phyloP scores from a whole-genome alignment of 2,329 filamentous ascomycete genomes.

The Colletotrichum sublineola region DNA sequence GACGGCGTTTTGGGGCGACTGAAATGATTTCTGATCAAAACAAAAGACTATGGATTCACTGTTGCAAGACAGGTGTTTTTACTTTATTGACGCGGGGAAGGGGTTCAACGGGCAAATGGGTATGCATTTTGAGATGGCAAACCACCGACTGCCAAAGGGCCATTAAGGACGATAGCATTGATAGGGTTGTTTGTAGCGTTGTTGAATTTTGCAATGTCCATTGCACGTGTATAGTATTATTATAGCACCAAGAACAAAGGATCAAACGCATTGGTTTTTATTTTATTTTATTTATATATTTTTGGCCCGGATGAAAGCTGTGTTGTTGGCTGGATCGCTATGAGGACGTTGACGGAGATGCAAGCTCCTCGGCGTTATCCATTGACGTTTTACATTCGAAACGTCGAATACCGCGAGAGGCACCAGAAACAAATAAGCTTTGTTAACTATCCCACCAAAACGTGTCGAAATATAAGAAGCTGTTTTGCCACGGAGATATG shows the following conservation, averaged over 20 bases:
- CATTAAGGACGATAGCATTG: not conserved
- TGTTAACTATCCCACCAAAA: not conserved
- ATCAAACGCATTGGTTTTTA: too few species aligned
- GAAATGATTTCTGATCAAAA: conserved; percentile 8
- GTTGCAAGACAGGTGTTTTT: conserved; percentile 24
- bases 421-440: not conserved
- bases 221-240: not conserved
- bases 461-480: not conserved
- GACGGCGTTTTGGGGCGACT: conserved; percentile 32
- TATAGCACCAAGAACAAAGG: not conserved
- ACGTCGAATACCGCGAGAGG: not conserved
- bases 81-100: not conserved
- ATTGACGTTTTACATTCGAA: not conserved
- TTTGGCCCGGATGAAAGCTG: not conserved
- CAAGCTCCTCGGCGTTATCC: not conserved
- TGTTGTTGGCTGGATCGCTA: not conserved
- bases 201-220: not conserved
- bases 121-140: conserved; percentile 18
- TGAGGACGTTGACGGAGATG: not conserved
- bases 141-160: conserved; percentile 6
- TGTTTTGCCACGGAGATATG: not conserved
- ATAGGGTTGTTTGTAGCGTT: conserved; percentile 8
- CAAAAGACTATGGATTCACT: conserved; percentile 11
- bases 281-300: too few species aligned
- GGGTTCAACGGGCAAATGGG: conserved; percentile 9